Conservation (phyloP, 2,329 filamentous ascomycete genomes). For the Xylaria sp. region DNA sequence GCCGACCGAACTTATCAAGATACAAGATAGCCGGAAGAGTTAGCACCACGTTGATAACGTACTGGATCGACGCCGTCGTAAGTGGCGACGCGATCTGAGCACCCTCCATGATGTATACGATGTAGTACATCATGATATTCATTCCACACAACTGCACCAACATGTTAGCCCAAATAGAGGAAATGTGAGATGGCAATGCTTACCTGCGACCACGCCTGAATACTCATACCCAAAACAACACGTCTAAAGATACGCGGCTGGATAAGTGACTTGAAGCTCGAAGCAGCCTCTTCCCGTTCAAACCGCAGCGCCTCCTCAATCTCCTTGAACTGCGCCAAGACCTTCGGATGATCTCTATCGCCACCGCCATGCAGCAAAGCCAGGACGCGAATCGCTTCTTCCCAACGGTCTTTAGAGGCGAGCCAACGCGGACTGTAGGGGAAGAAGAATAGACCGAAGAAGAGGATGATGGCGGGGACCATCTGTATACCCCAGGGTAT, state of each 20-base stretch:
- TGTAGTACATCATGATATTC: slow-evolving; percentile 67
- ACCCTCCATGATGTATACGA: slow-evolving; percentile 65
- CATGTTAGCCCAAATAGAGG: slow-evolving; percentile 3
- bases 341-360: slow-evolving; percentile 61
- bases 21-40: slow-evolving; percentile 66
- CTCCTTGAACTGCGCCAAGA: slow-evolving; percentile 68
- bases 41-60: slow-evolving; percentile 66
- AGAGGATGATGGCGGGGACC: slow-evolving; percentile 58
- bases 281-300: slow-evolving; percentile 57
- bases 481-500: slow-evolving; percentile 68
- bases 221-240: slow-evolving; percentile 61
- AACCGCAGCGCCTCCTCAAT: slow-evolving; percentile 61
- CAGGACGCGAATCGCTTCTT: slow-evolving; percentile 65
- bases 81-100: slow-evolving; percentile 62
- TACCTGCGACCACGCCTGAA: slow-evolving; percentile 64
- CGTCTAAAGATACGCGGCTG: slow-evolving; percentile 60
- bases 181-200: background rate
- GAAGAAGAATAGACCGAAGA: slow-evolving; percentile 64
- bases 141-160: slow-evolving; percentile 49
- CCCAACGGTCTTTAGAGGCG: slow-evolving; percentile 69
- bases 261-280: slow-evolving; percentile 56
- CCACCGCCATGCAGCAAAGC: slow-evolving; percentile 64
- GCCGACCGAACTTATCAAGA: slow-evolving; percentile 64
- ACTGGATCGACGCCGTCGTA: slow-evolving; percentile 66
- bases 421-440: slow-evolving; percentile 73